Evolutionary conservation across 1,139 yeast species (phyloP).

Genomic region (Kodamaea sp.): DNA sequence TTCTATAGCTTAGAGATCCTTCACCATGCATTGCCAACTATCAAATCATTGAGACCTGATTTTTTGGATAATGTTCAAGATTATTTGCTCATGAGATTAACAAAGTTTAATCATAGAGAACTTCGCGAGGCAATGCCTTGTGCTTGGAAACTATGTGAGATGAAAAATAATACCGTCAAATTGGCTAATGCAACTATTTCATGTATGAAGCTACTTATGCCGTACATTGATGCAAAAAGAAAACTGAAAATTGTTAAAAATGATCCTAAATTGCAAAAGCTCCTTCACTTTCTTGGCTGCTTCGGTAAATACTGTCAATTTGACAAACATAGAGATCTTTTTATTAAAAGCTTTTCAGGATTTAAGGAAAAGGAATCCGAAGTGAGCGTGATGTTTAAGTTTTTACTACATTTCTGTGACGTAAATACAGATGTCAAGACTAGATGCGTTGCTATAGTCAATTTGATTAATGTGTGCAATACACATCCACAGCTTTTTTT

Average conservation of each 20-base stretch:
- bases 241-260: conserved; percentile 14
- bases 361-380: conserved; percentile 52
- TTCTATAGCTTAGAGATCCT: conserved; percentile 53
- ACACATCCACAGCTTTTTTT: conserved; percentile 61
- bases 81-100: conserved; percentile 50
- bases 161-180: conserved; percentile 44
- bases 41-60: conserved; percentile 44
- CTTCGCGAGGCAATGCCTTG: conserved; percentile 69
- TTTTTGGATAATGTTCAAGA: conserved; percentile 51
- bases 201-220: conserved; percentile 47
- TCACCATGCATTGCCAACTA: conserved; percentile 42
- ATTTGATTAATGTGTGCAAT: conserved; percentile 54
- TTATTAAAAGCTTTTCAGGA: conserved; percentile 38
- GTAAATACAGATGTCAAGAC: conserved; percentile 21
- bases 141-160: conserved; percentile 50
- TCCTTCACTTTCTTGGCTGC: conserved; percentile 61
- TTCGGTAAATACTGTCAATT: conserved; percentile 68
- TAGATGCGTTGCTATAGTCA: conserved; percentile 51
- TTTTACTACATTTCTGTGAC: conserved; percentile 51
- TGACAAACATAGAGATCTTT: conserved; percentile 40
- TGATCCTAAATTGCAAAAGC: conserved; percentile 51
- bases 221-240: conserved; percentile 30
- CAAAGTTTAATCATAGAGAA: conserved; percentile 56
- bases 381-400: conserved; percentile 52
- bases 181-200: conserved; percentile 61